Evolutionary conservation across 2,329 filamentous ascomycete species (phyloP).

Genomic region (Phialophora tarda): DNA sequence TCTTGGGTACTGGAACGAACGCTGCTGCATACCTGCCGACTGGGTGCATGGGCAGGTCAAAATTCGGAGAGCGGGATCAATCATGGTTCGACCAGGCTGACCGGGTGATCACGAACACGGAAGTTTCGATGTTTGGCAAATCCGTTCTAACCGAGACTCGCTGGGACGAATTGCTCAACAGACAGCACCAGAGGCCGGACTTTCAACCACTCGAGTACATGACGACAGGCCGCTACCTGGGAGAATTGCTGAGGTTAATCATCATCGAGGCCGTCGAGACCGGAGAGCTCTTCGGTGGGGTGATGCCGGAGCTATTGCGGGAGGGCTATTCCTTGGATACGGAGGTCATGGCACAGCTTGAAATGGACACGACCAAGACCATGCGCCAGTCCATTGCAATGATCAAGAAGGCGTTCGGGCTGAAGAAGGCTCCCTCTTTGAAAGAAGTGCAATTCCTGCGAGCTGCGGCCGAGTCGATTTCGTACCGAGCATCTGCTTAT

Average conservation of each 20-base stretch:
- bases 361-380: constrained; percentile 52
- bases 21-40: constrained; percentile 67
- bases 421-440: constrained; percentile 52
- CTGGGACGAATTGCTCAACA: constrained; percentile 67
- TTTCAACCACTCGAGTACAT: constrained; percentile 71
- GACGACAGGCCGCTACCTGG: constrained; percentile 67
- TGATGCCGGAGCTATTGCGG: constrained; percentile 61
- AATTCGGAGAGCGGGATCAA: constrained; percentile 61
- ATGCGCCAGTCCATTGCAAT: constrained; percentile 50
- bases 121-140: constrained; percentile 69
- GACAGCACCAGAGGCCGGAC: constrained; percentile 62
- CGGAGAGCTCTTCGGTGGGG: constrained; percentile 62
- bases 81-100: constrained; percentile 63
- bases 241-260: constrained; percentile 67
- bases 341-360: constrained; percentile 62
- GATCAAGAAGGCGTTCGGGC: constrained; percentile 59
- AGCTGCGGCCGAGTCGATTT: constrained; percentile 59
- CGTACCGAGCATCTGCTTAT: constrained; percentile 65
- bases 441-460: constrained; percentile 63
- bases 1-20: constrained; percentile 69
- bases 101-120: constrained; percentile 68
- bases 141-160: constrained; percentile 63
- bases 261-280: constrained; percentile 64
- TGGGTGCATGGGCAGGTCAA: constrained; percentile 57
- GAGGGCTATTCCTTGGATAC: constrained; percentile 66